Evolutionary conservation across 2,329 filamentous ascomycete species (phyloP).

Genomic region (Venturia nashicola): DNA sequence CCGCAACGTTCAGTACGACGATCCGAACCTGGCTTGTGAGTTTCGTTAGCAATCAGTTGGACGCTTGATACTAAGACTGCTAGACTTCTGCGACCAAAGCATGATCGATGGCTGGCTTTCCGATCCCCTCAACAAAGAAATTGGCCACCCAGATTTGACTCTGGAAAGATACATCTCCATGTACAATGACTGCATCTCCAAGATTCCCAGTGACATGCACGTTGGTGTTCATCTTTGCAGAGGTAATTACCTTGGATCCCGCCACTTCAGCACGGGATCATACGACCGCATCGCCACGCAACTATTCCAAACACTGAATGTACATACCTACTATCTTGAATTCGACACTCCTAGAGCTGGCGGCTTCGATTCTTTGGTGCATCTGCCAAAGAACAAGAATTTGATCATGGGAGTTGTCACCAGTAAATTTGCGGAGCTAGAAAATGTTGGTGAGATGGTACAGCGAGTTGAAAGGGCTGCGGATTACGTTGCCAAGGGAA

Average conservation of each 20-base stretch:
- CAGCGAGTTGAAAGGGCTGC: conserved; percentile 38
- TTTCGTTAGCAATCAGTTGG: background rate
- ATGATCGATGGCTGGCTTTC: conserved; percentile 18
- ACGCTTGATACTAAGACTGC: background rate
- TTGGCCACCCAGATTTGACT: background rate
- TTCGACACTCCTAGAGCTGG: conserved; percentile 37
- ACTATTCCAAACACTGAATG: conserved; percentile 27
- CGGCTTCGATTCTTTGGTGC: conserved; percentile 33
- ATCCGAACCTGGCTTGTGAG: conserved; percentile 31
- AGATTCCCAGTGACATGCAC: conserved; percentile 57
- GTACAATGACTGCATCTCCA: conserved; percentile 59
- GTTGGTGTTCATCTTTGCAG: conserved; percentile 39
- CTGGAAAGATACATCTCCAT: conserved; percentile 64
- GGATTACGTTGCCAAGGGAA: conserved; percentile 57
- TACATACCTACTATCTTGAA: conserved; percentile 29
- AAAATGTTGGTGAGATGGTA: conserved; percentile 34
- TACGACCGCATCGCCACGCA: conserved; percentile 35
- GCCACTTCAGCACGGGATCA: conserved; percentile 34
- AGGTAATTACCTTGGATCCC: conserved; percentile 34
- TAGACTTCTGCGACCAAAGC: conserved; percentile 20
- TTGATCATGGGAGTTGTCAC: conserved; percentile 35
- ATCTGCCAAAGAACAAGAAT: conserved; percentile 34
- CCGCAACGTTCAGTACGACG: conserved; percentile 37
- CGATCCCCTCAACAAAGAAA: conserved; percentile 3
- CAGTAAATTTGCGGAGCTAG: conserved; percentile 33